Evolutionary conservation across 2,329 filamentous ascomycete genomes (phyloP), one percentile per base, ranked within the genome.

Genomic region (Xylaria hypoxylon): DNA sequence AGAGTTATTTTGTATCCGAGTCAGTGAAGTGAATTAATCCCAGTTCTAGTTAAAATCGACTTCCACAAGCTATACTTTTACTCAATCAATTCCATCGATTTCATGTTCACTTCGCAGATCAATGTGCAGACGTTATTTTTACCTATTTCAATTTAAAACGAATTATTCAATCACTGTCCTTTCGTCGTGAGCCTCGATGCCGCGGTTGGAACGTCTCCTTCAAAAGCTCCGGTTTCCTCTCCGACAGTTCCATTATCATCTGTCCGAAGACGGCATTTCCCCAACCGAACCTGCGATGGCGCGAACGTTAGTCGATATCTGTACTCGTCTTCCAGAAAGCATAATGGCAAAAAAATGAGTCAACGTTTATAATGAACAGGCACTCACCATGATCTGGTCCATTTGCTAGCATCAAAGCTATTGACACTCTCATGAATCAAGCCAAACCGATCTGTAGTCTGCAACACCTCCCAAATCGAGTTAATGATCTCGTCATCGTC

Each of bases 201-300:
- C 68, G 68, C 22, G 72, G 73, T 66, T 82, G 80, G 62, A 79
- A 83, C 47, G 77, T 80, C 62, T 75, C 68, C 53, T 75, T 71
- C 24, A 83, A 66, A 3, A 82, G 69, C 5, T 89, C 80, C 5
- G 91, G 92, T 76, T 91, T 92, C 76, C 92, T 83, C 67, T 85
- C 82, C n/a, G 89, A 88, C 62, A 96, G 76, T 79, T 94, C 91
- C 61, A 96, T 79, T 31, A 96, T 87, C 66, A 92, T 91, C 80
- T 95, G 90, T n/a, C 92, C 91, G 77, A 94, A 95, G 22, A 96
- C 87, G 0, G 91, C 92, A 75, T 96, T 96, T n/a, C 92, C 92
- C 93, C 93, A 96, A 1, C 92, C 91, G 75, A 96, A 96, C 91
- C 91, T 93, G 66, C n/a, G 22, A 58, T 22, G 11, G 5, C 6